Evolutionary conservation across 2,329 filamentous ascomycete genomes (phyloP), one percentile per base, ranked within the genome.

Genomic region (Clarireedia hainanense): DNA sequence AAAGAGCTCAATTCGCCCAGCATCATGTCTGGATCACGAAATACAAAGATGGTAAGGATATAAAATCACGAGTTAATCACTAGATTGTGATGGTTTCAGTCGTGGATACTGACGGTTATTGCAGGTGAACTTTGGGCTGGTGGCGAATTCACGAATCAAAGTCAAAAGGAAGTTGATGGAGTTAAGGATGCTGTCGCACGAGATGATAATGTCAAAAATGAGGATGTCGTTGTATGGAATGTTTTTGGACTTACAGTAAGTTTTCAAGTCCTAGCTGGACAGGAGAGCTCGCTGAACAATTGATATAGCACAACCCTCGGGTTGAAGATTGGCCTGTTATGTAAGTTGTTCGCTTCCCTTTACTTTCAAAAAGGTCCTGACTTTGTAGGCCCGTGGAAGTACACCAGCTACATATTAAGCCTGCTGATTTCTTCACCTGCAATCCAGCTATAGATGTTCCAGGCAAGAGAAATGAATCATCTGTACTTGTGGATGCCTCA

Each of bases 21-120:
- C 89, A 95, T 67, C 86, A 90, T 5, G 83, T 96, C 1, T 88
- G 94, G 67, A 90, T 96, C 14, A 95, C 91, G 0, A 89, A 86
- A 65, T 95, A 89, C 91, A 80, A 76, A 81, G 68, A 70, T 50
- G 63, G 64, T 20, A 67, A 70, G 55, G 30, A 12, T 59, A 69
- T 17, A 15, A 7, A 9, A 20, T n/a, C n/a, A n/a, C 7, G 43
- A 17, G 17, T 47, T 27, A 3, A 47, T 27, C 14, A 23, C 14
- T 20, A 7, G 3, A 23, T 10, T 14, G 7, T 49, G n/a, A 20
- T 34, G 15, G 17, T n/a, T 34, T 36, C 4, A 5, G n/a, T 5
- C 5, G 7, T 42, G 15, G 14, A 42, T 49, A 30, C 27, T 36
- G 12, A 34, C 17, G 5, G 26, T 26, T 20, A 39, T 17, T 24